Evolutionary conservation across 257 asterid species (phyloP).

Genomic region (Gardenia jasminoides): DNA sequence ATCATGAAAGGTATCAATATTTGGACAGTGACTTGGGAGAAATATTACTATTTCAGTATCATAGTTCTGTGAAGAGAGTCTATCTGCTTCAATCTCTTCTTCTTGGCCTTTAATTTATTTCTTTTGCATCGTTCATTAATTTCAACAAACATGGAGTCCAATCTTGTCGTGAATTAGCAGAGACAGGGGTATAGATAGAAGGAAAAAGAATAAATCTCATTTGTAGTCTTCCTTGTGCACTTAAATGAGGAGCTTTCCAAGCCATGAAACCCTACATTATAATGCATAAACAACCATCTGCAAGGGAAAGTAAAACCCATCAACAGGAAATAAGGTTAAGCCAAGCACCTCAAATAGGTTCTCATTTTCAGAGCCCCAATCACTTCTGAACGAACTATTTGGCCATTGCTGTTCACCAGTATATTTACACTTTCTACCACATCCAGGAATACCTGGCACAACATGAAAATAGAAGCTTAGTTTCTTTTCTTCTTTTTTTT

Average conservation of each 20-base stretch:
- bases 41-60: background rate
- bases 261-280: background rate
- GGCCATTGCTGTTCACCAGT: slow-evolving; percentile 97
- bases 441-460: slow-evolving; percentile 89
- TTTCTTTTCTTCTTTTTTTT: no score
- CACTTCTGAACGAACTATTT: slow-evolving; percentile 92
- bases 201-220: background rate
- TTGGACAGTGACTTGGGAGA: background rate
- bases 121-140: background rate
- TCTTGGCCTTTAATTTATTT: background rate
- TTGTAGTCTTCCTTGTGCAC: background rate
- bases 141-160: background rate
- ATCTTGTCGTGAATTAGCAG: background rate
- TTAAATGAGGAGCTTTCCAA: background rate
- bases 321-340: slow-evolving; percentile 5
- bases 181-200: background rate
- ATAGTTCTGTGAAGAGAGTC: background rate
- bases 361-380: slow-evolving; percentile 99
- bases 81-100: background rate
- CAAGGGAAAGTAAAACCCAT: background rate
- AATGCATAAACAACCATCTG: background rate
- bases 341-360: slow-evolving; percentile 78
- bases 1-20: background rate
- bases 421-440: slow-evolving; percentile 99
- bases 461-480: slow-evolving; percentile 19